phyloP scores from a whole-genome alignment of 495 filamentous ascomycete species.

The Wilcoxina mikolae region DNA sequence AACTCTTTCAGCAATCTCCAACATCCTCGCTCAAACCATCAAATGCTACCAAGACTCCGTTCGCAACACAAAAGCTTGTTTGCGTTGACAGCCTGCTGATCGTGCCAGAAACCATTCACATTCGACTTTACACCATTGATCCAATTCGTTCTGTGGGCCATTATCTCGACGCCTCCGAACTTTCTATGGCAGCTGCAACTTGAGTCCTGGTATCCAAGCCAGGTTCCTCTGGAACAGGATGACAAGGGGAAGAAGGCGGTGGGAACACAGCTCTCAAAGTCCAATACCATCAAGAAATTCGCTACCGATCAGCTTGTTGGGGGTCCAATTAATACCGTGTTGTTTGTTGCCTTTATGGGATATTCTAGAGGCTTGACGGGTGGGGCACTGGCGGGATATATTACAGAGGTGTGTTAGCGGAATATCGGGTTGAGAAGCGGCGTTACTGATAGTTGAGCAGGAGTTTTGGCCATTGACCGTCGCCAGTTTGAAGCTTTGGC shows the following conservation, averaged over 20 bases:
- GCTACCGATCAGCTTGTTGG: conserved; percentile 67
- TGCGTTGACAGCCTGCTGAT: conserved; percentile 1
- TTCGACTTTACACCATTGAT: conserved; percentile 51
- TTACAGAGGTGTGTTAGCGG: conserved; percentile 17
- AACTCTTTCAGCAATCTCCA: conserved; percentile 58
- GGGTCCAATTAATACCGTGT: conserved; percentile 57
- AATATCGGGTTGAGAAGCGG: conserved; percentile 10
- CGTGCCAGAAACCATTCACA: conserved; percentile 35
- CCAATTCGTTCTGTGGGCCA: conserved; percentile 63
- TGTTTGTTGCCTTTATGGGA: conserved; percentile 41
- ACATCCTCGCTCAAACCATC: conserved; percentile 67
- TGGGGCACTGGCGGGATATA: conserved; percentile 11
- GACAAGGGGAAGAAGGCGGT: conserved; percentile 21
- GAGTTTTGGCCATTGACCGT: conserved; percentile 57
- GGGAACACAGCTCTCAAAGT: conserved; percentile 42
- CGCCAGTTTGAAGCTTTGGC: conserved; percentile 72
- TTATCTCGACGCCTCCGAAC: conserved; percentile 70
- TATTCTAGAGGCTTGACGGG: conserved; percentile 12
- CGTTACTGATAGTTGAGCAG: conserved; percentile 17
- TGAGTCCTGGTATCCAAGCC: conserved; percentile 19
- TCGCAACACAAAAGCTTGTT: not conserved
- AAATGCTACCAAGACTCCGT: conserved; percentile 38
- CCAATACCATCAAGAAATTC: conserved; percentile 68
- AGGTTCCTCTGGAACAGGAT: conserved; percentile 27
- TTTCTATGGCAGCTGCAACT: conserved; percentile 58